A percentile compares a stretch with the other conserved stretches of the same genome.
These are phyloP conservation scores for Suhomyces choctaworum DNA, from an alignment of 1,139 yeast species.

Conservation along the genomic window DNA sequence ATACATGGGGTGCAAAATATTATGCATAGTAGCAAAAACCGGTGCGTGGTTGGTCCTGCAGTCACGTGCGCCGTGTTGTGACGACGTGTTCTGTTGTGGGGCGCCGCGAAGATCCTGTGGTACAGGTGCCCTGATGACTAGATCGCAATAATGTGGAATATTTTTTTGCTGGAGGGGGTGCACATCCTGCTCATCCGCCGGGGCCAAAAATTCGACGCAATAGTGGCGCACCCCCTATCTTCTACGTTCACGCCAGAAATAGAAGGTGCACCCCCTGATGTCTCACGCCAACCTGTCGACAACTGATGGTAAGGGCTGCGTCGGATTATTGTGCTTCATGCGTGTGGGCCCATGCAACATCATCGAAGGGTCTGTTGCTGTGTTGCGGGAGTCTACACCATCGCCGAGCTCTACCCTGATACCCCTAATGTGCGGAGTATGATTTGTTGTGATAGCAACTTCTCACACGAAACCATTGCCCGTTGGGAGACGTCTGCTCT, in stretches of 20 bases:
- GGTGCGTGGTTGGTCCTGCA: not conserved
- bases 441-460: too few species aligned
- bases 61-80: conserved; percentile 1
- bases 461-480: too few species aligned
- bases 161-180: conserved; percentile 1
- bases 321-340: not conserved
- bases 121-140: conserved; percentile 1
- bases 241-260: not conserved
- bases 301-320: not conserved
- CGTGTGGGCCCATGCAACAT: not conserved
- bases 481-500: not conserved
- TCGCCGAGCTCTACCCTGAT: too few species aligned
- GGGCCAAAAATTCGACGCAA: not conserved
- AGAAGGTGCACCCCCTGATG: not conserved
- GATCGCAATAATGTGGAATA: conserved; percentile 3
- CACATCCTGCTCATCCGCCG: not conserved
- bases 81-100: not conserved
- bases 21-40: not conserved
- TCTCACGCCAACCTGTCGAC: not conserved
- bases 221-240: not conserved
- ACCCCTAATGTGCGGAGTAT: too few species aligned
- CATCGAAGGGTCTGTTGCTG: not conserved
- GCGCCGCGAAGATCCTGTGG: not conserved
- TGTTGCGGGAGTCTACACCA: not conserved
- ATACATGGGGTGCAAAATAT: conserved; percentile 6